These are phyloP conservation scores for Geosmithia putterillii DNA, from an alignment of 2,329 filamentous ascomycete genomes.

Conservation along the genomic window DNA sequence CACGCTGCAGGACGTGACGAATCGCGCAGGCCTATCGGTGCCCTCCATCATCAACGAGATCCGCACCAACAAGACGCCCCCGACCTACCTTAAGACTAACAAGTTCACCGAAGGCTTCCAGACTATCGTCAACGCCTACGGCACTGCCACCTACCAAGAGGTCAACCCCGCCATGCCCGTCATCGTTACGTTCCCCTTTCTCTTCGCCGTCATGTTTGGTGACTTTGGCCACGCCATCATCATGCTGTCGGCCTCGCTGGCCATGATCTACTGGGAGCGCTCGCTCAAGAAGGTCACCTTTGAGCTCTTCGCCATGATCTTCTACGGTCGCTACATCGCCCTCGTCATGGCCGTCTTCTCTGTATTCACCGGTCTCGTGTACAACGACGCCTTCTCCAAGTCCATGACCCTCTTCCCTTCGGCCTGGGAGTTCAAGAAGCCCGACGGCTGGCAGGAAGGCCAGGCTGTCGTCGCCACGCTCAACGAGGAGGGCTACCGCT, in stretches of 20 bases:
- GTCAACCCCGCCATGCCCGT: conserved; percentile 93
- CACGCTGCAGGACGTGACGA: conserved; percentile 92
- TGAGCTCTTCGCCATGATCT: conserved; percentile 96
- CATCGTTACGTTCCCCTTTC: conserved; percentile 96
- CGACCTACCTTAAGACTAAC: conserved; percentile 96
- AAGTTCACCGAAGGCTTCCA: conserved; percentile 98
- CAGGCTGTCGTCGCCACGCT: conserved; percentile 54
- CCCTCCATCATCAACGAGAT: conserved; percentile 98
- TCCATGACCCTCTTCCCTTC: conserved; percentile 80
- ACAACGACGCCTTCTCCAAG: conserved; percentile 96
- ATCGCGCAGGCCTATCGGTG: conserved; percentile 88
- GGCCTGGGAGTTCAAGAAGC: conserved; percentile 72
- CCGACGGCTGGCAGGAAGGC: conserved; percentile 52
- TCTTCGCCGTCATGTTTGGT: conserved; percentile 99
- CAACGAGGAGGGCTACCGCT: conserved; percentile 61
- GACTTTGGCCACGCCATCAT: conserved; percentile 89
- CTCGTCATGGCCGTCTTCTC: conserved; percentile 97
- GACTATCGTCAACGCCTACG: conserved; percentile 97
- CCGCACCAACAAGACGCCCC: conserved; percentile 90
- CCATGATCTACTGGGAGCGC: conserved; percentile 97
- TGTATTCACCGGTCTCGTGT: conserved; percentile 91
- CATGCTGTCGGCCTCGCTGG: conserved; percentile 70
- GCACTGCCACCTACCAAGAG: conserved; percentile 93
- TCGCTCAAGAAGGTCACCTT: conserved; percentile 83
- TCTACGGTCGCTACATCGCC: conserved; percentile 97